A percentile compares a stretch with the other conserved stretches of the same genome.
Evolutionary conservation across 2,329 filamentous ascomycete genomes (phyloP).

Genomic region (Colletotrichum destructivum): DNA sequence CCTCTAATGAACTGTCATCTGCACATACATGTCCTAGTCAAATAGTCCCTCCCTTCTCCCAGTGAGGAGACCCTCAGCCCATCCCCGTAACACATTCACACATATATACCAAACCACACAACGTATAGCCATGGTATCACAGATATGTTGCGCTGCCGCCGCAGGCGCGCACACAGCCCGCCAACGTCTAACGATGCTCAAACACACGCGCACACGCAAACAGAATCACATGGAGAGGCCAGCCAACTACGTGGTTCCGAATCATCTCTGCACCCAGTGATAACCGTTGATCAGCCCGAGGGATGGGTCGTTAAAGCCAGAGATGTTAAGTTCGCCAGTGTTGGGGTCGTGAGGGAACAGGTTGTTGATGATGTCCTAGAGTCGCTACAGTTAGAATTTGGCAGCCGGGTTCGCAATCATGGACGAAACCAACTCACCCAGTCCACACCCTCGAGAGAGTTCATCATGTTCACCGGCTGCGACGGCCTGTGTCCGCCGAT

Average conservation of each 20-base stretch:
- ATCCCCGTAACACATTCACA: not conserved
- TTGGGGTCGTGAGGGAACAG: slow-evolving; percentile 57
- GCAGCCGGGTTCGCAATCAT: slow-evolving; percentile 19
- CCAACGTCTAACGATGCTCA: not conserved
- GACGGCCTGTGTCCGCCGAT: slow-evolving; percentile 42
- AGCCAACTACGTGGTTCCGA: not conserved
- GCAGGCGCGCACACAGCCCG: not conserved
- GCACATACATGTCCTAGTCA: not conserved
- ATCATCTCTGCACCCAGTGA: slow-evolving; percentile 47
- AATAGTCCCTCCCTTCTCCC: not conserved
- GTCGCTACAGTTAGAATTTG: not conserved
- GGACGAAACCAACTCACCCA: slow-evolving; percentile 67
- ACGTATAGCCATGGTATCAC: slow-evolving; percentile 14
- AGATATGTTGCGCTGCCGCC: slow-evolving; percentile 1
- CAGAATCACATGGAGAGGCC: not conserved
- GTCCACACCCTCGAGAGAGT: slow-evolving; percentile 69
- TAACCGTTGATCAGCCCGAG: slow-evolving; percentile 47
- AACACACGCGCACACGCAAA: not conserved
- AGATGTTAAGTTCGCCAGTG: slow-evolving; percentile 56
- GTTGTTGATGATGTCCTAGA: slow-evolving; percentile 54
- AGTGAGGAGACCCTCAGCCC: not conserved
- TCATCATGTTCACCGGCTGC: slow-evolving; percentile 36
- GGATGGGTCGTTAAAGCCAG: slow-evolving; percentile 55
- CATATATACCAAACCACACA: slow-evolving; percentile 3
- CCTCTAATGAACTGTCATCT: not conserved